Evolutionary conservation across 495 filamentous ascomycete genomes (phyloP).

Genomic region (Aspergillus olivimuriae): DNA sequence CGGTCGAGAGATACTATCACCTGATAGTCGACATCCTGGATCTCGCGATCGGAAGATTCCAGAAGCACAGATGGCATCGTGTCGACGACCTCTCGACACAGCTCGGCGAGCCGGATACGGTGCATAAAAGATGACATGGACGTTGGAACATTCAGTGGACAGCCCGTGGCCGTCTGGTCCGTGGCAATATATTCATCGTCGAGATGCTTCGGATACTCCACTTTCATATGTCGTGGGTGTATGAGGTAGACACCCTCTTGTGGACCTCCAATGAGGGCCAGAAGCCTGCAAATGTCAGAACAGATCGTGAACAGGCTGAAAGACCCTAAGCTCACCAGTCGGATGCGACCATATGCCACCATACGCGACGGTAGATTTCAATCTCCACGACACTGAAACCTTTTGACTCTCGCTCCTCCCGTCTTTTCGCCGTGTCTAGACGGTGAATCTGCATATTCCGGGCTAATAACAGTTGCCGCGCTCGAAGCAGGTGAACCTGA

Average conservation of each 20-base stretch:
- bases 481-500: constrained; percentile 16
- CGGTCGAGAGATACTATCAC: constrained; percentile 19
- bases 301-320: background rate
- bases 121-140: constrained; percentile 19
- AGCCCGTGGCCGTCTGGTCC: constrained; percentile 2
- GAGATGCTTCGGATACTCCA: constrained; percentile 22
- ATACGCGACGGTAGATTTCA: constrained; percentile 25
- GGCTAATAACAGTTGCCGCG: constrained; percentile 20
- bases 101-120: constrained; percentile 15
- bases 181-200: constrained; percentile 22
- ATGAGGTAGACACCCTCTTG: constrained; percentile 23
- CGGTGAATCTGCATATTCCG: constrained; percentile 21
- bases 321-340: constrained; percentile 19
- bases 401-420: constrained; percentile 17
- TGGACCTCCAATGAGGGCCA: constrained; percentile 17
- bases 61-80: constrained; percentile 17
- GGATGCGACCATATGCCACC: constrained; percentile 29
- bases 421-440: constrained; percentile 18
- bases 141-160: constrained; percentile 16
- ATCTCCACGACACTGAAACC: constrained; percentile 22
- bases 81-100: constrained; percentile 27
- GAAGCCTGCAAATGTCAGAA: constrained; percentile 16
- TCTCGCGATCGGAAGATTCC: constrained; percentile 11
- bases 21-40: constrained; percentile 5
- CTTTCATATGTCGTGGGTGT: constrained; percentile 27